phyloP scores from a whole-genome alignment of 768 basidiomycete species.

The Dacryopinax spathularia region DNA sequence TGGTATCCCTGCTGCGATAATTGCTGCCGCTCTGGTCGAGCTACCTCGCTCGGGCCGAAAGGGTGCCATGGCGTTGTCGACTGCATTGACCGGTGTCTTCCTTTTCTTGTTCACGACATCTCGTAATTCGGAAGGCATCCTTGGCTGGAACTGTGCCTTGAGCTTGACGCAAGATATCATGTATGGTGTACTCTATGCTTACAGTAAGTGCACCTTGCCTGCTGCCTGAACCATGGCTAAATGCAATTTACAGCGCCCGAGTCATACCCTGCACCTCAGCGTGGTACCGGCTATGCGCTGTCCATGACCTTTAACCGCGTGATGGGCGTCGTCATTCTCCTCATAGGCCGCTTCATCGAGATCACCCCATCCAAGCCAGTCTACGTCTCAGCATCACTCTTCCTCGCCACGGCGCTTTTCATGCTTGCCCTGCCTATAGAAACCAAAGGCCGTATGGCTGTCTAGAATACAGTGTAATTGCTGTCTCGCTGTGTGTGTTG shows the following conservation, averaged over 20 bases:
- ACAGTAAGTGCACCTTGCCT: neutral
- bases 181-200: neutral
- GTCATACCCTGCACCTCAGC: neutral
- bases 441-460: slow-evolving; percentile 9
- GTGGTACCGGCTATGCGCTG: neutral
- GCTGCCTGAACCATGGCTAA: neutral
- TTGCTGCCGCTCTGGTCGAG: slow-evolving; percentile 35
- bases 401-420: slow-evolving; percentile 30
- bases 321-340: slow-evolving; percentile 19
- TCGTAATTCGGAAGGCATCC: neutral
- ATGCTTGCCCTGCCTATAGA: slow-evolving; percentile 38
- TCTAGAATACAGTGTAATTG: neutral
- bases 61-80: slow-evolving; percentile 11
- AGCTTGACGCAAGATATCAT: neutral
- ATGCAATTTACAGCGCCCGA: neutral
- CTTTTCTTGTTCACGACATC: neutral
- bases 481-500: neutral
- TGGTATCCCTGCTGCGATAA: slow-evolving; percentile 35
- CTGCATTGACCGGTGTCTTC: slow-evolving; percentile 11
- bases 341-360: slow-evolving; percentile 23
- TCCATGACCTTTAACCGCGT: neutral
- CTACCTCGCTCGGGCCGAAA: slow-evolving; percentile 18
- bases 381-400: slow-evolving; percentile 36
- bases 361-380: slow-evolving; percentile 21
- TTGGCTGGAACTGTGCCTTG: neutral